Evolutionary conservation across 2,329 filamentous ascomycete species (phyloP).

Genomic region (Neonectria magnoliae): DNA sequence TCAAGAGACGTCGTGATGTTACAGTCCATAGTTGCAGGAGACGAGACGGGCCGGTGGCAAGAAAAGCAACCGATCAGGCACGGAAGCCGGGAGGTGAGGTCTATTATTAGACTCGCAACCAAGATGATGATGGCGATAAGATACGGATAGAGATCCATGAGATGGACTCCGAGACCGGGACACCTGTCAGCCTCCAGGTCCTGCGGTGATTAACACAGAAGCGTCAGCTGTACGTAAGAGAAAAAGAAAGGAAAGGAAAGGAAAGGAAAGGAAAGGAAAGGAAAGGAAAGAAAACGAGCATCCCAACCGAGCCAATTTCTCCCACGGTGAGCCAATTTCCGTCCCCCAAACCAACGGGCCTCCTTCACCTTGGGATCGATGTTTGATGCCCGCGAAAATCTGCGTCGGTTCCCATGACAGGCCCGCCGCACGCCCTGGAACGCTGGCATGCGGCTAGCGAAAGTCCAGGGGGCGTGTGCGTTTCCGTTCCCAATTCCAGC

Average conservation of each 20-base stretch:
- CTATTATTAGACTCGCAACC: not conserved
- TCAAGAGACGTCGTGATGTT: not conserved
- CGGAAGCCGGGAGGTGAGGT: not conserved
- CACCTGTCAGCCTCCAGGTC: not conserved
- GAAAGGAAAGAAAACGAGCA: not conserved
- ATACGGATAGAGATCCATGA: not conserved
- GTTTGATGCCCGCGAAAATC: slow-evolving; percentile 6
- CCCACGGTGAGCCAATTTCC: no score
- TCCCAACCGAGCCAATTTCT: not conserved
- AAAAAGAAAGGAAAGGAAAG: not conserved
- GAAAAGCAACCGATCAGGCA: not conserved
- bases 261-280: no score
- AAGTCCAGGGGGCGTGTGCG: slow-evolving; percentile 2
- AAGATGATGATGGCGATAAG: slow-evolving; percentile 1
- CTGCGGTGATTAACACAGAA: not conserved
- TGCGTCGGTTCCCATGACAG: slow-evolving; percentile 25
- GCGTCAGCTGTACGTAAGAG: slow-evolving; percentile 9
- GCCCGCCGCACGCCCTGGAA: slow-evolving; percentile 6
- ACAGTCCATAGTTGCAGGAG: not conserved
- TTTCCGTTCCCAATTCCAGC: not conserved
- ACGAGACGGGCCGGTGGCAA: not conserved
- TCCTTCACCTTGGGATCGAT: not conserved
- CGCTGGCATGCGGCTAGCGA: slow-evolving; percentile 18
- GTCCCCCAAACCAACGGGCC: not conserved
- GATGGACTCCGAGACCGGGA: slow-evolving; percentile 4